phyloP scores from a whole-genome alignment of 2,329 filamentous ascomycete species.

The Hortaea sp. region DNA sequence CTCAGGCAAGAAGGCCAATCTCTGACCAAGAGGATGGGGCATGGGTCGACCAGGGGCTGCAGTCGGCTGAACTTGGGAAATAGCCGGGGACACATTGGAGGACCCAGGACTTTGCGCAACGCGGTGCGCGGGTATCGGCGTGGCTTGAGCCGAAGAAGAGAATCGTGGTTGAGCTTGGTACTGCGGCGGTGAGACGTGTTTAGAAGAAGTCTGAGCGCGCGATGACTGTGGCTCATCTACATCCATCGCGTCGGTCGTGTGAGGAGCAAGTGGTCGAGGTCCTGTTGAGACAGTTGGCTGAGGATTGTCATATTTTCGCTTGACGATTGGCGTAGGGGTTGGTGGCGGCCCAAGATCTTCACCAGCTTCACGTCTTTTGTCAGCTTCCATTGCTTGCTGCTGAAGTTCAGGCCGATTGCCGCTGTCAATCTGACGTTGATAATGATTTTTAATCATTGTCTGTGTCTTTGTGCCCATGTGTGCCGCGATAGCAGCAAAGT shows the following conservation, averaged over 20 bases:
- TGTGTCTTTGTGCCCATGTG: slow-evolving; percentile 78
- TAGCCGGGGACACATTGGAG: slow-evolving; percentile 12
- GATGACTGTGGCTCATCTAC: slow-evolving; percentile 27
- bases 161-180: slow-evolving; percentile 21
- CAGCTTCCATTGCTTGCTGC: slow-evolving; percentile 31
- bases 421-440: slow-evolving; percentile 35
- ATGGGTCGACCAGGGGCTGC: slow-evolving; percentile 13
- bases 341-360: slow-evolving; percentile 39
- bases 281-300: slow-evolving; percentile 20
- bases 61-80: slow-evolving; percentile 12
- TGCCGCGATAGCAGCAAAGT: slow-evolving; percentile 64
- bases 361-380: slow-evolving; percentile 31
- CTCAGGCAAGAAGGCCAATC: slow-evolving; percentile 24
- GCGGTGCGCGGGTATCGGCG: slow-evolving; percentile 19
- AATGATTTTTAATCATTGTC: slow-evolving; percentile 64
- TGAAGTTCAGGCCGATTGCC: slow-evolving; percentile 33
- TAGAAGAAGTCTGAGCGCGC: slow-evolving; percentile 13
- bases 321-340: slow-evolving; percentile 37
- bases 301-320: slow-evolving; percentile 38
- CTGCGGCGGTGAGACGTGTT: slow-evolving; percentile 30
- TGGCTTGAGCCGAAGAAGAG: slow-evolving; percentile 21
- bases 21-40: slow-evolving; percentile 20
- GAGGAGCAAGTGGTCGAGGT: slow-evolving; percentile 36
- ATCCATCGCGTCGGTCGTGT: slow-evolving; percentile 30
- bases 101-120: slow-evolving; percentile 19